Percentiles rank a stretch among this genome's conserved stretches.
phyloP scores from a whole-genome alignment of 331 rosid species.

The Stylosanthes scabra region DNA sequence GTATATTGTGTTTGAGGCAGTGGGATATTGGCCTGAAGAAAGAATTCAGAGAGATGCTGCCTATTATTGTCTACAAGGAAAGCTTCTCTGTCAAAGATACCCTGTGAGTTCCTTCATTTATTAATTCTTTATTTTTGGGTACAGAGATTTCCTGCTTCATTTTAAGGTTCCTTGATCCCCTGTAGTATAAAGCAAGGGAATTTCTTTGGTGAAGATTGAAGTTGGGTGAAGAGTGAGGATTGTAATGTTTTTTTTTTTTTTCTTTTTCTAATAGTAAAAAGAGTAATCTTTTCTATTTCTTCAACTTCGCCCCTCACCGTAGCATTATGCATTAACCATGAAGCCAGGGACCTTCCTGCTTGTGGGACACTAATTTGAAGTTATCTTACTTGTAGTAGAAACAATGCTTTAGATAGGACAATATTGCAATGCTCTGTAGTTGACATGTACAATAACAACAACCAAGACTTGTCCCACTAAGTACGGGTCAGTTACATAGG shows the following conservation, averaged over 20 bases:
- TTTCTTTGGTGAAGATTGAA: no score
- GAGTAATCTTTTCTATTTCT: no score
- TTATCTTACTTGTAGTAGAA: background rate
- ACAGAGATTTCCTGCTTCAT: background rate
- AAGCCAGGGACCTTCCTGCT: background rate
- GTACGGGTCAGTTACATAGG: no score
- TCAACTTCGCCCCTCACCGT: no score
- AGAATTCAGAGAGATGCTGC: constrained; percentile 87
- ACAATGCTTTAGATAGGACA: constrained; percentile 12
- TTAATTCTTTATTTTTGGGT: no score
- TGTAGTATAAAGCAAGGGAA: background rate
- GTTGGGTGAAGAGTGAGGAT: no score
- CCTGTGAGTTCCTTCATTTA: constrained; percentile 54
- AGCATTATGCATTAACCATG: no score
- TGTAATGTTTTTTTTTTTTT: no score
- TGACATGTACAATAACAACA: background rate
- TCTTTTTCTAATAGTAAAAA: no score
- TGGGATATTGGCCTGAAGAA: constrained; percentile 69
- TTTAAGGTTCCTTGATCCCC: background rate
- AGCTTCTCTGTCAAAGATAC: constrained; percentile 84
- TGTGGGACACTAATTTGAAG: background rate
- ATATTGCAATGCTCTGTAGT: background rate
- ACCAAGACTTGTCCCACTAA: no score
- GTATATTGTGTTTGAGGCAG: constrained; percentile 29
- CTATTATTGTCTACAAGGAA: constrained; percentile 73